Conservation (phyloP, 805 yeast genomes). For the Myxozyma neglecta region DNA sequence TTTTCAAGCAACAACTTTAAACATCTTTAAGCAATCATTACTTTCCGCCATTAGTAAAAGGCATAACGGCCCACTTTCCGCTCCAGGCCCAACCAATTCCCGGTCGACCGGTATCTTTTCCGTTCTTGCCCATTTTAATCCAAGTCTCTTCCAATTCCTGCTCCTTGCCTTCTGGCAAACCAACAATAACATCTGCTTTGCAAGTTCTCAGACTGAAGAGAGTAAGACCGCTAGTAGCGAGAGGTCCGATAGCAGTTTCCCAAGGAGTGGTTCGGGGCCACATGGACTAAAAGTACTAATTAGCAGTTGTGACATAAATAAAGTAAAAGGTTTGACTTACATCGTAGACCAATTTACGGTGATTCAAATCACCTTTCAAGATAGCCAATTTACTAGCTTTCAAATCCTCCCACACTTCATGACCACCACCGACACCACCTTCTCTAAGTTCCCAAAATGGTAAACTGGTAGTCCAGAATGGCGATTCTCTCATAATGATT, state of each 20-base stretch:
- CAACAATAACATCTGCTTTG: constrained; percentile 94
- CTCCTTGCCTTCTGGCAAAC: constrained; percentile 69
- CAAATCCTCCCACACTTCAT: constrained; percentile 60
- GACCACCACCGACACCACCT: constrained; percentile 56
- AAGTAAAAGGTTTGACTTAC: constrained; percentile 1
- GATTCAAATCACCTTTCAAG: constrained; percentile 94
- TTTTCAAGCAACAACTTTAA: neutral
- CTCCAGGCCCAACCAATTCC: constrained; percentile 67
- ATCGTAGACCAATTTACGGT: constrained; percentile 91
- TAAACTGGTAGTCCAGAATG: constrained; percentile 82
- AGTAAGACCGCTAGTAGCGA: constrained; percentile 63
- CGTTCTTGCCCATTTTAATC: constrained; percentile 55
- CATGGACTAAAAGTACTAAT: constrained; percentile 44
- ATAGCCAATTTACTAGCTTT: constrained; percentile 61
- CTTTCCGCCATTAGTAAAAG: constrained; percentile 49
- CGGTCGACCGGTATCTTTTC: constrained; percentile 22
- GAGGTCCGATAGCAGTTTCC: constrained; percentile 62
- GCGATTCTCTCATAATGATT: constrained; percentile 55
- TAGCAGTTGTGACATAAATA: neutral
- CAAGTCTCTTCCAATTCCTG: constrained; percentile 64
- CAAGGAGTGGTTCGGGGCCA: constrained; percentile 87
- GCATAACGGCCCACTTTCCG: constrained; percentile 93
- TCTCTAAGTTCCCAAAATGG: constrained; percentile 72
- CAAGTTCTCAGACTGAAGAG: constrained; percentile 83
- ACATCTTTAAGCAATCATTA: neutral